Percentiles rank a stretch among this genome's conserved stretches.
phyloP scores from a whole-genome alignment of 306 rosid species.

The Fragaria vesca region DNA sequence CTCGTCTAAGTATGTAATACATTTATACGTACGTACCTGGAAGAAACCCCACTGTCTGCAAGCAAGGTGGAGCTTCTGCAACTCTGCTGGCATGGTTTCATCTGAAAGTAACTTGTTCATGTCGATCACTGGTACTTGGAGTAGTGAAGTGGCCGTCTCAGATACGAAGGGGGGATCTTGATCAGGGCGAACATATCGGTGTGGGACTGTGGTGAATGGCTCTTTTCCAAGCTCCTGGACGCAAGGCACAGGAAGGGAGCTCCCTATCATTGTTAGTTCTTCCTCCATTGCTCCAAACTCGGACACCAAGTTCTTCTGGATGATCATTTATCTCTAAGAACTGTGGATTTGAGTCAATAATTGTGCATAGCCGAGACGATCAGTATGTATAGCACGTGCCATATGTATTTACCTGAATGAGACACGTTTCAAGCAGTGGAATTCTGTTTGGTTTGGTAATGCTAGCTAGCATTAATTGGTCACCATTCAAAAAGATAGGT shows the following conservation, averaged over 20 bases:
- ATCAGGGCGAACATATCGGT: conserved; percentile 28
- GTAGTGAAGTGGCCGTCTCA: neutral
- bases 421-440: no score
- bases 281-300: neutral
- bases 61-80: conserved; percentile 37
- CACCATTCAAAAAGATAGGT: no score
- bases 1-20: no score
- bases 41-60: conserved; percentile 62
- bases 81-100: conserved; percentile 25
- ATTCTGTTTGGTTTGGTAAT: no score
- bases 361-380: no score
- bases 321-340: no score
- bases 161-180: conserved; percentile 29
- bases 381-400: no score
- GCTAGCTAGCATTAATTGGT: no score
- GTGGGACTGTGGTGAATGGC: conserved; percentile 28
- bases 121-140: conserved; percentile 45
- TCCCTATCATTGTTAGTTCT: conserved; percentile 4
- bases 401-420: no score
- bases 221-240: conserved; percentile 25
- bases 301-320: neutral
- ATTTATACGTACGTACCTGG: conserved; percentile 23
- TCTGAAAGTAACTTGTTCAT: conserved; percentile 26
- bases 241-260: conserved; percentile 27
- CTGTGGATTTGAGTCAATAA: no score